These are phyloP conservation scores for Kalaharituber pfeilii DNA, from an alignment of 2,329 filamentous ascomycete genomes.

Conservation along the genomic window DNA sequence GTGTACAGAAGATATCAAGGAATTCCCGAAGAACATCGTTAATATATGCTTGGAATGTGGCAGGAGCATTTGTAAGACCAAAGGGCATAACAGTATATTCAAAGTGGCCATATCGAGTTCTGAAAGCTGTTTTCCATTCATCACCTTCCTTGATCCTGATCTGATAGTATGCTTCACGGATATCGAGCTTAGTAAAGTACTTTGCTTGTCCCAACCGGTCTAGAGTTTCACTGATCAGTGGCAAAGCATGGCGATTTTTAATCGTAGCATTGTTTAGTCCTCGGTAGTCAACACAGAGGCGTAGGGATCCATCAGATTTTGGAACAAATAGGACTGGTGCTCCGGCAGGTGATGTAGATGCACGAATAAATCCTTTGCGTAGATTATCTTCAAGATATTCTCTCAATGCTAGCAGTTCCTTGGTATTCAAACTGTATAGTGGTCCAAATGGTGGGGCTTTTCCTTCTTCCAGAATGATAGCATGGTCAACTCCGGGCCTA, in stretches of 20 bases:
- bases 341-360: not conserved
- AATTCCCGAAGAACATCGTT: constrained; percentile 19
- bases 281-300: too few species aligned
- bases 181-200: constrained; percentile 25
- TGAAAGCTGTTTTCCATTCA: constrained; percentile 27
- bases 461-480: too few species aligned
- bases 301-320: constrained; percentile 8
- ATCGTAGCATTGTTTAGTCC: not conserved
- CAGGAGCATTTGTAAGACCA: too few species aligned
- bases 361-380: not conserved
- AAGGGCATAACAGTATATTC: too few species aligned
- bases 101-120: too few species aligned
- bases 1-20: constrained; percentile 22
- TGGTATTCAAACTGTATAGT: not conserved
- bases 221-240: constrained; percentile 21
- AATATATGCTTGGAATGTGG: constrained; percentile 25
- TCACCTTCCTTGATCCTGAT: too few species aligned
- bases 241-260: constrained; percentile 3
- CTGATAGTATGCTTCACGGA: constrained; percentile 25
- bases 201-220: constrained; percentile 19
- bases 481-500: not conserved
- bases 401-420: not conserved
- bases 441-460: not conserved
- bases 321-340: constrained; percentile 7
- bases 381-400: constrained; percentile 2